Conservation (phyloP, 2,329 filamentous ascomycete genomes). For the Fusarium sp. region DNA sequence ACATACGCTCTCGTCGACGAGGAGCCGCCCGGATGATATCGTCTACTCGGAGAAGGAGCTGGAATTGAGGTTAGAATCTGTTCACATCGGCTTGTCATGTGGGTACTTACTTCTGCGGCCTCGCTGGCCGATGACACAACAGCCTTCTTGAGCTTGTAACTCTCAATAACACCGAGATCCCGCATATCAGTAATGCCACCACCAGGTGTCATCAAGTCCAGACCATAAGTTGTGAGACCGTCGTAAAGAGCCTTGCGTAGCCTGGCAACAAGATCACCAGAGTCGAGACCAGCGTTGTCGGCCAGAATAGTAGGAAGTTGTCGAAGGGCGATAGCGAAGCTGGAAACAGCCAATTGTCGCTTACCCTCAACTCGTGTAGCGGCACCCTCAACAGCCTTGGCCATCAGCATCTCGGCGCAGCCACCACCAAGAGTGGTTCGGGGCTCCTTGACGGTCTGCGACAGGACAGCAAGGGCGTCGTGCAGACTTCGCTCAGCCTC, state of each 20-base stretch:
- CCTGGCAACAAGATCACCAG: slow-evolving; percentile 90
- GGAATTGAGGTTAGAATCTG: slow-evolving; percentile 39
- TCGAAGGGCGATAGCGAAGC: slow-evolving; percentile 88
- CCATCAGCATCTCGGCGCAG: slow-evolving; percentile 99
- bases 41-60: slow-evolving; percentile 93
- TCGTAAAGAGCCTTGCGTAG: slow-evolving; percentile 95
- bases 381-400: slow-evolving; percentile 93
- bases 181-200: slow-evolving; percentile 97
- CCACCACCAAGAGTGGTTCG: slow-evolving; percentile 94
- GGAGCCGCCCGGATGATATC: slow-evolving; percentile 97
- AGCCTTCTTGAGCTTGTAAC: slow-evolving; percentile 98
- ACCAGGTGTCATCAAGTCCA: slow-evolving; percentile 89
- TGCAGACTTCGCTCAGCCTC: slow-evolving; percentile 97
- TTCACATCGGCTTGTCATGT: not conserved
- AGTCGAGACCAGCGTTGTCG: slow-evolving; percentile 97
- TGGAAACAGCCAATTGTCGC: slow-evolving; percentile 91
- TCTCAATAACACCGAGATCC: slow-evolving; percentile 93
- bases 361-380: slow-evolving; percentile 96
- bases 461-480: slow-evolving; percentile 94
- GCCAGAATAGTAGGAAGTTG: slow-evolving; percentile 97
- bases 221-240: slow-evolving; percentile 89
- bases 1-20: slow-evolving; percentile 62
- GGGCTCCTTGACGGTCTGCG: slow-evolving; percentile 95
- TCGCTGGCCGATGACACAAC: slow-evolving; percentile 97
- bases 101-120: slow-evolving; percentile 84